Percentiles rank a stretch among this genome's conserved stretches.
Evolutionary conservation across 2,329 filamentous ascomycete genomes (phyloP).

Genomic region (Chrysosporium queenslandicum): DNA sequence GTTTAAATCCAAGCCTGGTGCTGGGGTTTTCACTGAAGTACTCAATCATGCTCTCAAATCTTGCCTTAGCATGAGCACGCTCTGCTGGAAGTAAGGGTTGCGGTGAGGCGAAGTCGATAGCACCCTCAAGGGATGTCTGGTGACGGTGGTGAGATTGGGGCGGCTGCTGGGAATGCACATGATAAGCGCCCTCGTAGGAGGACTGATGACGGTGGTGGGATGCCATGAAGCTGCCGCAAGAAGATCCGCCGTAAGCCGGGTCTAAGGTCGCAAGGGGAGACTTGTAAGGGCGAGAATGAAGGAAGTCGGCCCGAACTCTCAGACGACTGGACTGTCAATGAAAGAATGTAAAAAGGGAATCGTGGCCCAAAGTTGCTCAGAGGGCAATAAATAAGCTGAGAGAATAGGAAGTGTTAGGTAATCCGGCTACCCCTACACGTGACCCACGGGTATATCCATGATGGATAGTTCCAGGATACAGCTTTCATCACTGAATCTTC

Average conservation of each 20-base stretch:
- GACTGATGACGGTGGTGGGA: background rate
- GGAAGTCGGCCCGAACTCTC: background rate
- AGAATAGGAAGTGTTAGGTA: background rate
- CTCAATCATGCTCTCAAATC: constrained; percentile 9
- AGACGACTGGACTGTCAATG: background rate
- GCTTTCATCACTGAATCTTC: too few relatives aligned
- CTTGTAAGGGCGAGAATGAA: background rate
- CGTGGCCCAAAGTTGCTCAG: background rate
- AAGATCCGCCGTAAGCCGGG: background rate
- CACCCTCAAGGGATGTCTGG: background rate
- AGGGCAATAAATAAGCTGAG: background rate
- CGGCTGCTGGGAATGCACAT: background rate
- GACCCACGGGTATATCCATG: too few relatives aligned
- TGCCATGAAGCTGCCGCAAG: constrained; percentile 2
- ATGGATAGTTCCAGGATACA: too few relatives aligned
- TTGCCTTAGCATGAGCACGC: background rate
- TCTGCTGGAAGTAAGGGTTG: background rate
- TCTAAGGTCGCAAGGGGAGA: background rate
- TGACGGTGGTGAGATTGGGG: background rate
- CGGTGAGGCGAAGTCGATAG: background rate
- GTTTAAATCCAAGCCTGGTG: constrained; percentile 4
- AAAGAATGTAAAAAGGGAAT: background rate
- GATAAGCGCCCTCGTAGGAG: background rate
- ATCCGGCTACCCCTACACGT: too few relatives aligned
- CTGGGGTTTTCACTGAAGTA: constrained; percentile 2